Conservation (phyloP, 2,329 filamentous ascomycete genomes). For the Colletotrichum kahawae region DNA sequence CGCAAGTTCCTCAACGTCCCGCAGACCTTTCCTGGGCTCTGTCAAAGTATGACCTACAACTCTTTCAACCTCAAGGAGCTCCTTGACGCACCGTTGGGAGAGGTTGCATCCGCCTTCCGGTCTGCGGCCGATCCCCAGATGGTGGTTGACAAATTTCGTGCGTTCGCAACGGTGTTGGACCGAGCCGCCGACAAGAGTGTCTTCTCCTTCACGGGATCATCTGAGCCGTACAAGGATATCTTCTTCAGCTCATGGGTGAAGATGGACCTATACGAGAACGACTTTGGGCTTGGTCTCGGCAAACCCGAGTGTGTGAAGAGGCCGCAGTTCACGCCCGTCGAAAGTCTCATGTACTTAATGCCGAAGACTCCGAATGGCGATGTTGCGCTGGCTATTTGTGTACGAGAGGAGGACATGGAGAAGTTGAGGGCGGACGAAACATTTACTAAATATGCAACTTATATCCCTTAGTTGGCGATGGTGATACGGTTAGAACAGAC, state of each 20-base stretch:
- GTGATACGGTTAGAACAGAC: not conserved
- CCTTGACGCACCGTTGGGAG: conserved; percentile 23
- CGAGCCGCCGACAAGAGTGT: conserved; percentile 37
- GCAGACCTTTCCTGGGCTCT: conserved; percentile 49
- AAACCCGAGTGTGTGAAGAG: conserved; percentile 50
- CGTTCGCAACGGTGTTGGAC: conserved; percentile 44
- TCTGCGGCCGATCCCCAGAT: conserved; percentile 38
- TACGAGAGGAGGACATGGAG: conserved; percentile 53
- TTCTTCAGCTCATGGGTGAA: conserved; percentile 62
- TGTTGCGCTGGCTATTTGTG: conserved; percentile 47
- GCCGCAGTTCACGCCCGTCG: conserved; percentile 48
- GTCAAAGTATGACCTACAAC: conserved; percentile 52
- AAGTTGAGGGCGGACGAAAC: conserved; percentile 45
- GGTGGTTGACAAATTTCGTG: conserved; percentile 39
- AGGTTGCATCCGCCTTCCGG: conserved; percentile 36
- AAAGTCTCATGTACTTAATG: conserved; percentile 56
- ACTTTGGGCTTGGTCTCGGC: conserved; percentile 53
- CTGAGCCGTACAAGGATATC: conserved; percentile 46
- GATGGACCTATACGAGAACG: conserved; percentile 45
- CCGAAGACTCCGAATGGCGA: conserved; percentile 47
- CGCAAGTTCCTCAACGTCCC: conserved; percentile 47
- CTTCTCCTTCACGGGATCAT: conserved; percentile 36
- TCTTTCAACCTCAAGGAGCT: conserved; percentile 32
- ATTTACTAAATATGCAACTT: conserved; percentile 42
- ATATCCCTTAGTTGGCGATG: conserved; percentile 24